Evolutionary conservation across 176 grass and related monocot species (phyloP).

Genomic region (Alloteropsis semialata): DNA sequence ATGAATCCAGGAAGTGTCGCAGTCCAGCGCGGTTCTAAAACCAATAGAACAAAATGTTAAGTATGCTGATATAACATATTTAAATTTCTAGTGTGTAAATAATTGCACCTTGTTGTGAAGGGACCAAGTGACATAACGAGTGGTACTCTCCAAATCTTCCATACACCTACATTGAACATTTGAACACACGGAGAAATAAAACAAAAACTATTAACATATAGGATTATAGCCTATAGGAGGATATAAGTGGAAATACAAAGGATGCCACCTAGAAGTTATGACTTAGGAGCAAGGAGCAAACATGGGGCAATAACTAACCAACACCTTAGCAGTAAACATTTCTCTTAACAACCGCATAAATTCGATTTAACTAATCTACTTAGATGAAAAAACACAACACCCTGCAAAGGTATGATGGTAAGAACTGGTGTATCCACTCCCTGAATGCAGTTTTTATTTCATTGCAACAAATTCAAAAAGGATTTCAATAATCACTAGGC

Average conservation of each 20-base stretch:
- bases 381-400: neutral
- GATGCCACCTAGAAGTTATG: neutral
- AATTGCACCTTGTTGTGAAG: constrained; percentile 83
- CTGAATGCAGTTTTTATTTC: neutral
- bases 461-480: neutral
- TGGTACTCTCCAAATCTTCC: constrained; percentile 96
- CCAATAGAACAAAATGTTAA: constrained; percentile 18
- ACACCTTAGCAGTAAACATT: neutral
- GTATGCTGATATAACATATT: constrained; percentile 10
- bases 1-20: constrained; percentile 81
- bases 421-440: neutral
- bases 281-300: neutral
- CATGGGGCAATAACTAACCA: neutral
- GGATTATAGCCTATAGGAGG: neutral
- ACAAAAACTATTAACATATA: neutral
- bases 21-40: constrained; percentile 73
- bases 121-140: constrained; percentile 96
- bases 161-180: constrained; percentile 59
- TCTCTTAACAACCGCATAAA: neutral
- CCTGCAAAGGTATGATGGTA: neutral
- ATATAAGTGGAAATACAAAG: constrained; percentile 8
- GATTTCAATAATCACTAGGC: too few species aligned
- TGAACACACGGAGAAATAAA: constrained; percentile 8
- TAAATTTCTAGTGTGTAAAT: constrained; percentile 16
- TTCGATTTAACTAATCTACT: neutral